Evolutionary conservation across 208 protist genomes (phyloP), one percentile per base, ranked within the genome.

Genomic region (Crithidia thermophila): DNA sequence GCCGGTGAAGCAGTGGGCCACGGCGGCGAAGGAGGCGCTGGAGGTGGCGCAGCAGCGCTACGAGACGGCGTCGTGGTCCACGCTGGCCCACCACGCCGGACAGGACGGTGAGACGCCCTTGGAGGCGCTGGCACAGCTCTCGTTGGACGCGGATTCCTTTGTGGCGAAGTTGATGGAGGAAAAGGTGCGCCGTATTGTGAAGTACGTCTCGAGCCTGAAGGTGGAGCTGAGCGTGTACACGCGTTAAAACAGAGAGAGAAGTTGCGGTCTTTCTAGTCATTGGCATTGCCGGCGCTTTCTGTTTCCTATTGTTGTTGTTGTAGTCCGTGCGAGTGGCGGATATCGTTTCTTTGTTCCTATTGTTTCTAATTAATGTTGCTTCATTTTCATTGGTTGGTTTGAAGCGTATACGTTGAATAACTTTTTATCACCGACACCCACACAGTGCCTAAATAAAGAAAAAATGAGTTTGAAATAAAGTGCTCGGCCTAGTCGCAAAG

Each of bases 1-100:
- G 37, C 89, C 85, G 20, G 77, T 89, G 53, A 64, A 67, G 52
- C 62, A 51, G 14, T 94, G 85, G 84, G 79, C 81, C 8, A 47
- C 50, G 21, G 73, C 60, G 40, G 60, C 89, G 57, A 56, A 75
- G 20, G 47, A 57, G 27, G 50, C 70, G 46, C 74, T 89, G 39
- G 71, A 71, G 53, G 40, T 63, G 0, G 79, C 79, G 6, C 53
- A 58, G 66, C 34, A 61, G n/a, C 66, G 72, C 21, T 82, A 81
- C 50, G 72, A 79, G 66, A 31, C 56, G 3, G 51, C 58, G 20
- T 59, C 47, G 31, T 82, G 75, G 77, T 68, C 62, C 6, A 53
- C 64, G 28, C 30, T 74, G 21, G 42, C 47, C 14, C 43, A 31
- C 45, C 10, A 23, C 2, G 61, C 65, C 3, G 69, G 62, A 8